Conservation (phyloP, 2,329 filamentous ascomycete genomes). For the Nemania sp. region DNA sequence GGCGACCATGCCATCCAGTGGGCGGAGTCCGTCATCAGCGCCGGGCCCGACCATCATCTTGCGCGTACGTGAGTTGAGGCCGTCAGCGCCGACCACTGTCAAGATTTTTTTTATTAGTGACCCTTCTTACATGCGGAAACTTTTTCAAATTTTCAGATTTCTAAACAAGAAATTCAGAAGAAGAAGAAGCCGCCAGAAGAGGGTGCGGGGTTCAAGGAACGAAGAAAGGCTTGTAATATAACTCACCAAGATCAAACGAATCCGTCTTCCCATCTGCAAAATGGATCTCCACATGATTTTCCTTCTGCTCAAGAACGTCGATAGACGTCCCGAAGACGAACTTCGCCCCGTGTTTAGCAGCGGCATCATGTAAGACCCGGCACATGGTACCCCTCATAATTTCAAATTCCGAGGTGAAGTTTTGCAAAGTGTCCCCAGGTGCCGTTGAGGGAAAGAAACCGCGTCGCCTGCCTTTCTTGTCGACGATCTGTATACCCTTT, state of each 20-base stretch:
- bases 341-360: slow-evolving; percentile 32
- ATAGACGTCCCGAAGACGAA: slow-evolving; percentile 42
- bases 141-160: not conserved
- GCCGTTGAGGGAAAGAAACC: slow-evolving; percentile 48
- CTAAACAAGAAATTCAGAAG: not conserved
- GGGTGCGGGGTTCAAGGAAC: not conserved
- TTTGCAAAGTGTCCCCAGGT: slow-evolving; percentile 37
- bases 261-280: slow-evolving; percentile 50
- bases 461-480: slow-evolving; percentile 43
- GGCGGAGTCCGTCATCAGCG: slow-evolving; percentile 33
- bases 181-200: too few species aligned
- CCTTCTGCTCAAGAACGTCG: slow-evolving; percentile 35
- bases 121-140: not conserved
- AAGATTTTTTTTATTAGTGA: not conserved
- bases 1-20: slow-evolving; percentile 34
- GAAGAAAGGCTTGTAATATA: not conserved
- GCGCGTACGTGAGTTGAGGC: slow-evolving; percentile 55
- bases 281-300: slow-evolving; percentile 27
- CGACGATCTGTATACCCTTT: slow-evolving; percentile 51
- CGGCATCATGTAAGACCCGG: slow-evolving; percentile 47
- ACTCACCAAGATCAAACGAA: slow-evolving; percentile 49
- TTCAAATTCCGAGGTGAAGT: slow-evolving; percentile 55
- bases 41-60: slow-evolving; percentile 45
- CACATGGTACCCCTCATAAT: slow-evolving; percentile 60
- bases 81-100: slow-evolving; percentile 58